phyloP scores from a whole-genome alignment of 2,329 filamentous ascomycete genomes.

The Neocucurbitaria cava region DNA sequence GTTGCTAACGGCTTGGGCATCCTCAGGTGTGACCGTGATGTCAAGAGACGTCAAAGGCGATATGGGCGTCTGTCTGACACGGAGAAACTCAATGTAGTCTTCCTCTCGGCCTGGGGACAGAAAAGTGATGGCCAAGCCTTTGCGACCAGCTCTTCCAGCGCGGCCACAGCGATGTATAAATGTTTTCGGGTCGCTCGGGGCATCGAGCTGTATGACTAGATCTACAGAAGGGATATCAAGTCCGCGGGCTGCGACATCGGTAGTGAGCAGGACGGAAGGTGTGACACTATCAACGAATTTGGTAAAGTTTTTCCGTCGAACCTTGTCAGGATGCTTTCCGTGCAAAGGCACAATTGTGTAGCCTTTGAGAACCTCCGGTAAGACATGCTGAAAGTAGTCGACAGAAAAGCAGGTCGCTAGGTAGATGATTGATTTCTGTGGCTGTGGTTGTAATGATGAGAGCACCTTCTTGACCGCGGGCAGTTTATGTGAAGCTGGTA shows the following conservation, averaged over 20 bases:
- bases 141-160: conserved; percentile 68
- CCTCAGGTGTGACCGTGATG: conserved; percentile 65
- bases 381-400: conserved; percentile 86
- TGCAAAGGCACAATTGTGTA: conserved; percentile 82
- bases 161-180: conserved; percentile 72
- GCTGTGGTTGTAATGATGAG: conserved; percentile 70
- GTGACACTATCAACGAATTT: conserved; percentile 77
- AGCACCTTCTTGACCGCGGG: conserved; percentile 76
- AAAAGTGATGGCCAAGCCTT: conserved; percentile 84
- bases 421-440: conserved; percentile 88
- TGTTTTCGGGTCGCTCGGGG: conserved; percentile 85
- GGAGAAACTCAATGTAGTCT: conserved; percentile 87
- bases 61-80: conserved; percentile 86
- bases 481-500: conserved; percentile 79
- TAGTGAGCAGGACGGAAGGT: conserved; percentile 85
- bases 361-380: conserved; percentile 74
- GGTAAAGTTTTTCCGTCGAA: conserved; percentile 85
- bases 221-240: conserved; percentile 93
- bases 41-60: conserved; percentile 64
- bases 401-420: conserved; percentile 93
- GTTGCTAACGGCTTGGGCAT: conserved; percentile 65
- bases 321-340: conserved; percentile 88
- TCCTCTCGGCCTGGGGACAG: conserved; percentile 84
- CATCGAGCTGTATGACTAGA: conserved; percentile 87
- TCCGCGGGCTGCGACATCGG: conserved; percentile 88